phyloP scores from a whole-genome alignment of 176 grass and related monocot genomes.

The Dactylis glomerata region DNA sequence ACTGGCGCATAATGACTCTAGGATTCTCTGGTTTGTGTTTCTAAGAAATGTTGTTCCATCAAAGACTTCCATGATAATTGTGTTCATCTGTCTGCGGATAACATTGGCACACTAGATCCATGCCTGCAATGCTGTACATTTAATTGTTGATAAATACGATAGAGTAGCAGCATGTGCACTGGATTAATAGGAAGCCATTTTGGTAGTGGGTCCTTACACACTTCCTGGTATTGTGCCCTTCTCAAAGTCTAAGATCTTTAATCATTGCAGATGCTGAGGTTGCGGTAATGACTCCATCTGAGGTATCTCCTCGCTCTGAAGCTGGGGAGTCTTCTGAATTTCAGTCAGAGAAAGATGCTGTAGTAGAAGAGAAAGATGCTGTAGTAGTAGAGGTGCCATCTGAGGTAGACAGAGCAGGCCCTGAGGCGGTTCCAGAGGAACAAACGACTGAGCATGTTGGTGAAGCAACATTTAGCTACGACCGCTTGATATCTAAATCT shows the following conservation, averaged over 20 bases:
- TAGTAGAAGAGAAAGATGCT: constrained; percentile 52
- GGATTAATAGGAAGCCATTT: not conserved
- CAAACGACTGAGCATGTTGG: constrained; percentile 54
- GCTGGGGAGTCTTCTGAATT: constrained; percentile 44
- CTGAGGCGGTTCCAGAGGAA: constrained; percentile 52
- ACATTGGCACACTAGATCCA: not conserved
- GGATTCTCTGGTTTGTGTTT: not conserved
- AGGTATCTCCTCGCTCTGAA: constrained; percentile 44
- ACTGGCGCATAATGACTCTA: not conserved
- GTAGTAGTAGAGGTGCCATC: constrained; percentile 35
- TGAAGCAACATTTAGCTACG: constrained; percentile 74
- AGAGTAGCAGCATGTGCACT: not conserved
- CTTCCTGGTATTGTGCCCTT: not conserved
- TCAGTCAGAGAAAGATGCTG: constrained; percentile 54
- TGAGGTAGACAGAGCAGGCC: constrained; percentile 35
- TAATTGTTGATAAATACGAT: not conserved
- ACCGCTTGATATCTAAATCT: constrained; percentile 78
- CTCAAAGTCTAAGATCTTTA: constrained; percentile 14
- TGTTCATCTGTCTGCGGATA: not conserved
- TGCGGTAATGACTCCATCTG: constrained; percentile 14
- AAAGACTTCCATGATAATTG: not conserved
- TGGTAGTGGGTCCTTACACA: not conserved
- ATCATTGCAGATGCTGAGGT: constrained; percentile 46
- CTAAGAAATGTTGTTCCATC: not conserved
- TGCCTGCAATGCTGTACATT: not conserved